Conservation (phyloP, 805 yeast species). For the Ogataea neopini region DNA sequence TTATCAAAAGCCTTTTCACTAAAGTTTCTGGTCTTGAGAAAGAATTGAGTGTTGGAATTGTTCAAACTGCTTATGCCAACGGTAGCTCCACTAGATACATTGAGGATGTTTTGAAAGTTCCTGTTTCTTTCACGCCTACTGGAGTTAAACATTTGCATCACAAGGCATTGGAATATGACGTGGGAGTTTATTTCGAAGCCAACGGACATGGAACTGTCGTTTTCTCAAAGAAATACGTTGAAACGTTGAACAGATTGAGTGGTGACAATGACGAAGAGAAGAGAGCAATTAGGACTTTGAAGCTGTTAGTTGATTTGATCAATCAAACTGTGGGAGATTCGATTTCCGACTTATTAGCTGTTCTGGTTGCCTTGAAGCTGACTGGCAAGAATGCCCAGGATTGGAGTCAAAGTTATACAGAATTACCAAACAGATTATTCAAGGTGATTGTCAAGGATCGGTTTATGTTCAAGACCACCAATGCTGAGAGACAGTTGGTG, state of each 20-base stretch:
- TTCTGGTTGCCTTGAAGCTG: slow-evolving; percentile 63
- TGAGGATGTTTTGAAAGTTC: slow-evolving; percentile 58
- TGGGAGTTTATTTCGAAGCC: slow-evolving; percentile 96
- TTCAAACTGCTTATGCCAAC: slow-evolving; percentile 97
- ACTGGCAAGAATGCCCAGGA: slow-evolving; percentile 46
- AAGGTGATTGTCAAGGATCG: slow-evolving; percentile 87
- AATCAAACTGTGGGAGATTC: slow-evolving; percentile 99
- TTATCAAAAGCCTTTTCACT: slow-evolving; percentile 51
- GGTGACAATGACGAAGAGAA: slow-evolving; percentile 46
- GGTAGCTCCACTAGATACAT: slow-evolving; percentile 84
- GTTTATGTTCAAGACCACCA: slow-evolving; percentile 73
- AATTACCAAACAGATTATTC: slow-evolving; percentile 81
- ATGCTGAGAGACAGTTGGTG: slow-evolving; percentile 83
- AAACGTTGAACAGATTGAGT: slow-evolving; percentile 39
- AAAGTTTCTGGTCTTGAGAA: slow-evolving; percentile 37
- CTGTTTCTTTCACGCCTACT: slow-evolving; percentile 88
- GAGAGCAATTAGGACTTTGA: slow-evolving; percentile 54
- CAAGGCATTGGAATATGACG: slow-evolving; percentile 79
- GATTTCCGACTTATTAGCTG: slow-evolving; percentile 83
- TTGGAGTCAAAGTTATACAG: slow-evolving; percentile 80
- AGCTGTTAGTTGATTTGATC: slow-evolving; percentile 66
- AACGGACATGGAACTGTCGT: slow-evolving; percentile 98
- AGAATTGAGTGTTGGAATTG: slow-evolving; percentile 61
- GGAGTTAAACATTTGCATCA: slow-evolving; percentile 97
- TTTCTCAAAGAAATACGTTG: slow-evolving; percentile 58